Percentiles rank a stretch among this genome's conserved stretches.
Conservation (phyloP, 1,284 basidiomycete species). For the Moesziomyces globuligerus region DNA sequence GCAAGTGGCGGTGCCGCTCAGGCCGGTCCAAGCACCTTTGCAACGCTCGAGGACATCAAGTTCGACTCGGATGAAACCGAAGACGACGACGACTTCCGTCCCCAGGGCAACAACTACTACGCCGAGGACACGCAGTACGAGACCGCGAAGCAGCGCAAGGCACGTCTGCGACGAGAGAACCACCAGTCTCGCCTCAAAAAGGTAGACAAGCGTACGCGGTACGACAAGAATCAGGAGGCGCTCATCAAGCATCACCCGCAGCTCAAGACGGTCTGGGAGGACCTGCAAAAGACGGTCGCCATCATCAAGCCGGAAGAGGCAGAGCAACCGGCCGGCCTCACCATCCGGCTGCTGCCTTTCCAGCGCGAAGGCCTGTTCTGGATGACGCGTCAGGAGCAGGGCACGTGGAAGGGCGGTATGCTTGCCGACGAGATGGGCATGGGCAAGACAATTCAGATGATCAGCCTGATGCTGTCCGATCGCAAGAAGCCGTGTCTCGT, state of each 20-base stretch:
- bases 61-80: slow-evolving; percentile 23
- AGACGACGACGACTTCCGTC: slow-evolving; percentile 26
- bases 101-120: slow-evolving; percentile 32
- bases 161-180: slow-evolving; percentile 41
- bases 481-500: slow-evolving; percentile 84
- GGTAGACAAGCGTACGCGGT: slow-evolving; percentile 30
- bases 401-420: slow-evolving; percentile 90
- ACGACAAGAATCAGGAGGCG: slow-evolving; percentile 29
- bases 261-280: slow-evolving; percentile 86
- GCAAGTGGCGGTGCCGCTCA: neutral
- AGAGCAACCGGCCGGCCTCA: slow-evolving; percentile 78
- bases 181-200: slow-evolving; percentile 42
- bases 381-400: slow-evolving; percentile 93
- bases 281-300: slow-evolving; percentile 72
- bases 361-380: slow-evolving; percentile 93
- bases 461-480: slow-evolving; percentile 85
- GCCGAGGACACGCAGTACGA: slow-evolving; percentile 51
- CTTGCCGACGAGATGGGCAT: slow-evolving; percentile 90
- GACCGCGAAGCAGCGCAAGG: slow-evolving; percentile 55
- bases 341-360: slow-evolving; percentile 73
- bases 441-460: slow-evolving; percentile 99
- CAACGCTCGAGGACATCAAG: slow-evolving; percentile 14
- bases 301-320: slow-evolving; percentile 73
- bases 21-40: slow-evolving; percentile 32
- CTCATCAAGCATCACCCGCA: slow-evolving; percentile 72